Evolutionary conservation across 2,329 filamentous ascomycete genomes (phyloP).

Genomic region (Eutypella sp.): DNA sequence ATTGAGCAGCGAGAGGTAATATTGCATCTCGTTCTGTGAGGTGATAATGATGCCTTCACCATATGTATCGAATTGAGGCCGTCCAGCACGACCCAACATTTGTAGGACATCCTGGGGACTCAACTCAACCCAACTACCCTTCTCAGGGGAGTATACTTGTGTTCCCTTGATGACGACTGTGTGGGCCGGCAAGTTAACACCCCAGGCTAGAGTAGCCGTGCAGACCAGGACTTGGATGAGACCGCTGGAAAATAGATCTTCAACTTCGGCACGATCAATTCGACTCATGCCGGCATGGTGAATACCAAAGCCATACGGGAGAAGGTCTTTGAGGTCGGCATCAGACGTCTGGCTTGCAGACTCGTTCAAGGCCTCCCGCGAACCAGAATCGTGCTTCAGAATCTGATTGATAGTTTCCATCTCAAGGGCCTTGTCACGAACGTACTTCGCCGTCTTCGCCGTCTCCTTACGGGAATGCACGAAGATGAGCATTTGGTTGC

Average conservation of each 20-base stretch:
- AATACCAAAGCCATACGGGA: slow-evolving; percentile 96
- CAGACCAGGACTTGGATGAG: slow-evolving; percentile 93
- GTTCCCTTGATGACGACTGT: slow-evolving; percentile 99
- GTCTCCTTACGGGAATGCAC: slow-evolving; percentile 98
- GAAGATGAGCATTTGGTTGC: slow-evolving; percentile 98
- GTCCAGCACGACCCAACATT: slow-evolving; percentile 95
- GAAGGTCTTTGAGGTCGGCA: slow-evolving; percentile 82
- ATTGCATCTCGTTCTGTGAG: slow-evolving; percentile 89
- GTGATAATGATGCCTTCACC: slow-evolving; percentile 99
- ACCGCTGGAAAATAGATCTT: slow-evolving; percentile 88
- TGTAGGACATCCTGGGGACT: slow-evolving; percentile 97
- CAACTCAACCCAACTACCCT: slow-evolving; percentile 96
- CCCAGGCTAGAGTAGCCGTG: slow-evolving; percentile 97
- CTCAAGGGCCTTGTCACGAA: slow-evolving; percentile 95
- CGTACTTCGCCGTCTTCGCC: slow-evolving; percentile 92
- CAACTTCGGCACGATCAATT: slow-evolving; percentile 89
- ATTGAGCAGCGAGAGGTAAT: slow-evolving; percentile 93
- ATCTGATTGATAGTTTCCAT: slow-evolving; percentile 96
- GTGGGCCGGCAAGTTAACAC: slow-evolving; percentile 95
- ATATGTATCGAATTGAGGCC: slow-evolving; percentile 95
- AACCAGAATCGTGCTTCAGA: slow-evolving; percentile 85
- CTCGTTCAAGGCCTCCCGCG: slow-evolving; percentile 79
- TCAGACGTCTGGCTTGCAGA: slow-evolving; percentile 81
- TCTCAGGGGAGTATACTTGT: slow-evolving; percentile 95
- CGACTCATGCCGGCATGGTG: slow-evolving; percentile 97